Evolutionary conservation across 306 rosid genomes (phyloP).

Genomic region (Cucurbita maxima): DNA sequence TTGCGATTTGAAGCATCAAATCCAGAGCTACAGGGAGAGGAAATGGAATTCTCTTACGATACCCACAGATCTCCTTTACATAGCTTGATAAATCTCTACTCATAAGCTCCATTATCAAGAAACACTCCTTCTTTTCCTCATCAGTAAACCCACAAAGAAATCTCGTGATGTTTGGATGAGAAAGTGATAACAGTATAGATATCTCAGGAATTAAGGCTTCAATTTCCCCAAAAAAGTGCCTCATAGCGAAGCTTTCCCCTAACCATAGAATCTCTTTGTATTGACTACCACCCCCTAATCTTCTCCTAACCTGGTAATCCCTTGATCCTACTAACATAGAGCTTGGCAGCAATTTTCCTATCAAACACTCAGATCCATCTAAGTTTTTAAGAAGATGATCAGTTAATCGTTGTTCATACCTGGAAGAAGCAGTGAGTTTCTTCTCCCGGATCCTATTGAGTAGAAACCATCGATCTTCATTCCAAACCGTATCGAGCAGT

Average conservation of each 20-base stretch:
- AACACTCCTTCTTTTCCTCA: slow-evolving; percentile 66
- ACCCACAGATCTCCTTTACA: slow-evolving; percentile 52
- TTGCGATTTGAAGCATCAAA: slow-evolving; percentile 86
- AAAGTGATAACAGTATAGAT: slow-evolving; percentile 41
- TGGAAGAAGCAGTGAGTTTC: slow-evolving; percentile 31
- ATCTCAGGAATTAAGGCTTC: slow-evolving; percentile 51
- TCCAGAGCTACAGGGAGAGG: slow-evolving; percentile 62
- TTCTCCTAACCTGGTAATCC: slow-evolving; percentile 64
- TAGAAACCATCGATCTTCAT: slow-evolving; percentile 74
- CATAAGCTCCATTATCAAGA: slow-evolving; percentile 69
- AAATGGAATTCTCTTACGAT: slow-evolving; percentile 46
- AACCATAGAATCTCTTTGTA: slow-evolving; percentile 76
- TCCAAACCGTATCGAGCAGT: slow-evolving; percentile 38
- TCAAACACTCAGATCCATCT: slow-evolving; percentile 29
- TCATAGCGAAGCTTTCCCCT: slow-evolving; percentile 58
- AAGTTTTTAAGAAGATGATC: slow-evolving; percentile 34
- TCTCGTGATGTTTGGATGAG: slow-evolving; percentile 65
- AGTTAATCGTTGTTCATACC: slow-evolving; percentile 31
- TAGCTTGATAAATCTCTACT: slow-evolving; percentile 44
- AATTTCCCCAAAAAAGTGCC: slow-evolving; percentile 54
- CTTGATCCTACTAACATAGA: slow-evolving; percentile 46
- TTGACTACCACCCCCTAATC: slow-evolving; percentile 55
- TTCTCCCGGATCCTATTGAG: slow-evolving; percentile 36
- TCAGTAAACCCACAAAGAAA: slow-evolving; percentile 57
- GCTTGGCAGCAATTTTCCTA: slow-evolving; percentile 48